Evolutionary conservation across 495 filamentous ascomycete genomes (phyloP).

Genomic region (Penicillium paradoxum): DNA sequence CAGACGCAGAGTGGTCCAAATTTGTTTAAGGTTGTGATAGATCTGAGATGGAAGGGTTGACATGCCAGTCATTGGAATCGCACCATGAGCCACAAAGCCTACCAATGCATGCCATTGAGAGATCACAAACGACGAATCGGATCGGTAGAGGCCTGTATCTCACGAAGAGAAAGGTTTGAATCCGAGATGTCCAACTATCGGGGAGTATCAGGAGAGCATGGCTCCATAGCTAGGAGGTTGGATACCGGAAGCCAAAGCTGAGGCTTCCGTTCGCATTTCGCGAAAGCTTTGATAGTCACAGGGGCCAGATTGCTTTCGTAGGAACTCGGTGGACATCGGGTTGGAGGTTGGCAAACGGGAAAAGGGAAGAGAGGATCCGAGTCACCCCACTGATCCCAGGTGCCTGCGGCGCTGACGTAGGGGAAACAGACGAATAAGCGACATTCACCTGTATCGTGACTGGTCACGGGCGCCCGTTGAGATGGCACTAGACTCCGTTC

Average conservation of each 20-base stretch:
- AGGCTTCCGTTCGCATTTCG: constrained; percentile 11
- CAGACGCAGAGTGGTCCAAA: background rate
- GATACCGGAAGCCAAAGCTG: constrained; percentile 9
- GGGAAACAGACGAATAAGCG: constrained; percentile 1
- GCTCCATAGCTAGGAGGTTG: background rate
- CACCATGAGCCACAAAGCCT: background rate
- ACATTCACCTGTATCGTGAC: constrained; percentile 5
- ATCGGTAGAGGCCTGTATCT: no score
- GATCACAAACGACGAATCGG: no score
- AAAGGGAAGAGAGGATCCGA: constrained; percentile 20
- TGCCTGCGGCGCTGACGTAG: background rate
- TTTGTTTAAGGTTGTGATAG: background rate
- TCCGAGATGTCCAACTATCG: background rate
- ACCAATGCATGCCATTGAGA: background rate
- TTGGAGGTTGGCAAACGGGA: background rate
- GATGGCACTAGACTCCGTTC: constrained; percentile 3
- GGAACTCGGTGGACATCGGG: constrained; percentile 8
- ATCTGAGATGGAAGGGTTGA: background rate
- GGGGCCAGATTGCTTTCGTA: background rate
- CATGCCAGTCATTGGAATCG: background rate
- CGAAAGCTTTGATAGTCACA: constrained; percentile 3
- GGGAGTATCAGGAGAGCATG: background rate
- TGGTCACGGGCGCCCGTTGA: constrained; percentile 6
- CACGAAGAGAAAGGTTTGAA: no score
- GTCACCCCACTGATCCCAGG: constrained; percentile 21